Percentiles rank a stretch among this genome's conserved stretches.
phyloP scores from a whole-genome alignment of 371 early-diverging fungal species.

The Capillidium heterosporum region DNA sequence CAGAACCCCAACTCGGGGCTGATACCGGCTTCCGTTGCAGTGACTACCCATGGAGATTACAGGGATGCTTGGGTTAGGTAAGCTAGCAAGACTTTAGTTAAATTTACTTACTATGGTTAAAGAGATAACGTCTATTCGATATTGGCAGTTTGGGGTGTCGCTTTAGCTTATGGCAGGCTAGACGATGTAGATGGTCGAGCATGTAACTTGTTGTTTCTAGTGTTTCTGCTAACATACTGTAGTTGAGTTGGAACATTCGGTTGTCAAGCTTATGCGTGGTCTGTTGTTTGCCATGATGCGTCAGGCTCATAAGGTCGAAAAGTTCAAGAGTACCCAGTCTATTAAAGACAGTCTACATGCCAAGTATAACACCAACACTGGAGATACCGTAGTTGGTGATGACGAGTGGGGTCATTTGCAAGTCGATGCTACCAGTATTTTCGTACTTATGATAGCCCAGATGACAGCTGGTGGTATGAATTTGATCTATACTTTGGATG shows the following conservation, averaged over 20 bases:
- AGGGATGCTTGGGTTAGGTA: constrained; percentile 84
- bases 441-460: constrained; percentile 58
- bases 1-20: constrained; percentile 74
- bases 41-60: constrained; percentile 68
- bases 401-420: constrained; percentile 65
- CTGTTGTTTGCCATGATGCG: constrained; percentile 75
- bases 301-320: constrained; percentile 65
- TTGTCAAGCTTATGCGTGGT: constrained; percentile 70
- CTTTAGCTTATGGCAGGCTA: constrained; percentile 62
- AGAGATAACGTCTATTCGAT: constrained; percentile 92
- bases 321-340: constrained; percentile 59
- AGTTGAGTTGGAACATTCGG: constrained; percentile 74
- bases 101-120: background rate
- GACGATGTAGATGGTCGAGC: constrained; percentile 68
- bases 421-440: constrained; percentile 74
- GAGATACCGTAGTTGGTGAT: constrained; percentile 77
- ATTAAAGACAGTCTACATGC: constrained; percentile 61
- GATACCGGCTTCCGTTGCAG: constrained; percentile 78
- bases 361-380: constrained; percentile 70
- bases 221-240: background rate
- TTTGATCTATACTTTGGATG: constrained; percentile 68
- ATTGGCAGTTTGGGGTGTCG: constrained; percentile 65
- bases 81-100: constrained; percentile 1
- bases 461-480: constrained; percentile 68
- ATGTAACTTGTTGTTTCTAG: constrained; percentile 27